These are phyloP conservation scores for Seiridium cupressi DNA, from an alignment of 2,329 filamentous ascomycete species.

Conservation along the genomic window DNA sequence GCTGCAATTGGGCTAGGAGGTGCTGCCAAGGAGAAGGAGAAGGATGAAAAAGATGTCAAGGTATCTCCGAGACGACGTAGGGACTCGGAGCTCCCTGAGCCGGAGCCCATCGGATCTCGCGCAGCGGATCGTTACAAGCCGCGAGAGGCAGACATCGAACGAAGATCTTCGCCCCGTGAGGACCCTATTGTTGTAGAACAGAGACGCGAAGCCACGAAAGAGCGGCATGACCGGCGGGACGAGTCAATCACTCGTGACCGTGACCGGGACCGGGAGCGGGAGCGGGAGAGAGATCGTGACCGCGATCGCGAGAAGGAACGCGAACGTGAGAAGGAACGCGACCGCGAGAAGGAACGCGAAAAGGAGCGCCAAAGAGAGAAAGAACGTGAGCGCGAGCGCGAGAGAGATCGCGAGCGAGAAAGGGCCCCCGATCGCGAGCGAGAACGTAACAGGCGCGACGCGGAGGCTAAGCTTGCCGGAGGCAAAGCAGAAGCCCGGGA, in stretches of 20 bases:
- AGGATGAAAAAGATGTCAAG: conserved; percentile 28
- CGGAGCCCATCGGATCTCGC: conserved; percentile 17
- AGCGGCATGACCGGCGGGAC: conserved; percentile 11
- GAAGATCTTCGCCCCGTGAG: conserved; percentile 18
- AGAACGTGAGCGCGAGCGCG: conserved; percentile 12
- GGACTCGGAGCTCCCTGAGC: conserved; percentile 21
- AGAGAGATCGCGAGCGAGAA: conserved; percentile 14
- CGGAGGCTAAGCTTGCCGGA: conserved; percentile 33
- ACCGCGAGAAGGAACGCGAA: conserved; percentile 11
- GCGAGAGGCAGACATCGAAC: conserved; percentile 24
- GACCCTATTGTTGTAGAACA: conserved; percentile 21
- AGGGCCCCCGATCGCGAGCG: conserved; percentile 16
- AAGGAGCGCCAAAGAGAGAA: conserved; percentile 7
- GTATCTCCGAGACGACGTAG: conserved; percentile 25
- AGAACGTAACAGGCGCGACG: conserved; percentile 29
- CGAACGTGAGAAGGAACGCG: conserved; percentile 10
- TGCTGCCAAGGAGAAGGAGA: conserved; percentile 36
- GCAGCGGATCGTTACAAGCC: conserved; percentile 25
- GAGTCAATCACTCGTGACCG: conserved; percentile 17
- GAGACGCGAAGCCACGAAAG: conserved; percentile 17
- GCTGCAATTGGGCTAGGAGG: conserved; percentile 44
- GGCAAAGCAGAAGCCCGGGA: conserved; percentile 28
- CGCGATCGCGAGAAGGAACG: conserved; percentile 3
- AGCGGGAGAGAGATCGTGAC: conserved; percentile 5
- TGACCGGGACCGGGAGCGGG: conserved; percentile 4